Conservation (phyloP, 768 basidiomycete species). For the Pisolithus albus region DNA sequence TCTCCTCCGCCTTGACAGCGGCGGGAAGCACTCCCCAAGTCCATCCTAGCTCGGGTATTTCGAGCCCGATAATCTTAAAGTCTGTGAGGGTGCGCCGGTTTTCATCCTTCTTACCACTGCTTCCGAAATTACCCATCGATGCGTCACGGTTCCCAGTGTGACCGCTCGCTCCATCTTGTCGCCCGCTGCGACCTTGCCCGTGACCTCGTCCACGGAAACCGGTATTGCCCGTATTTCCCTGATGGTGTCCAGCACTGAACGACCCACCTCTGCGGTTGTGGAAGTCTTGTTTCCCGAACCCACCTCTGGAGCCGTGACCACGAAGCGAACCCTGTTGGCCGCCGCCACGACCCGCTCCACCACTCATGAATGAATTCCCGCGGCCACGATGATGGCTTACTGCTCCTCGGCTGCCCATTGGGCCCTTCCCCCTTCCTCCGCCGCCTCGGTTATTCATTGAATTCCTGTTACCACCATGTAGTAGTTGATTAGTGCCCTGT, state of each 20-base stretch:
- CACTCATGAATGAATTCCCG: slow-evolving; percentile 26
- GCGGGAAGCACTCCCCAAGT: slow-evolving; percentile 67
- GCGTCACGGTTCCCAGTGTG: slow-evolving; percentile 48
- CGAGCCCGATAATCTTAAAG: slow-evolving; percentile 92
- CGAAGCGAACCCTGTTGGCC: slow-evolving; percentile 45
- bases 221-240: slow-evolving; percentile 32
- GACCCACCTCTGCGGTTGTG: slow-evolving; percentile 61
- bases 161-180: slow-evolving; percentile 29
- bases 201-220: slow-evolving; percentile 59
- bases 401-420: slow-evolving; percentile 42
- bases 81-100: slow-evolving; percentile 91
- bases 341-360: slow-evolving; percentile 38
- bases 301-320: slow-evolving; percentile 59
- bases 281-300: slow-evolving; percentile 59
- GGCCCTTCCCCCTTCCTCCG: slow-evolving; percentile 38
- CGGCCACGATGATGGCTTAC: slow-evolving; percentile 37
- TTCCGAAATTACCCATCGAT: slow-evolving; percentile 36
- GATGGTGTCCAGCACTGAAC: slow-evolving; percentile 43
- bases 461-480: slow-evolving; percentile 39
- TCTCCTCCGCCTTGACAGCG: slow-evolving; percentile 30
- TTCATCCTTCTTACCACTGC: slow-evolving; percentile 75
- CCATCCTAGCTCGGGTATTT: slow-evolving; percentile 80
- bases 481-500: slow-evolving; percentile 36
- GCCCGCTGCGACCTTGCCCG: slow-evolving; percentile 40
- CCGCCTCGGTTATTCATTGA: slow-evolving; percentile 41